Evolutionary conservation across 495 filamentous ascomycete species (phyloP), one percentile per base, ranked within the genome.

Genomic region (Hypoxylon subgilvum): DNA sequence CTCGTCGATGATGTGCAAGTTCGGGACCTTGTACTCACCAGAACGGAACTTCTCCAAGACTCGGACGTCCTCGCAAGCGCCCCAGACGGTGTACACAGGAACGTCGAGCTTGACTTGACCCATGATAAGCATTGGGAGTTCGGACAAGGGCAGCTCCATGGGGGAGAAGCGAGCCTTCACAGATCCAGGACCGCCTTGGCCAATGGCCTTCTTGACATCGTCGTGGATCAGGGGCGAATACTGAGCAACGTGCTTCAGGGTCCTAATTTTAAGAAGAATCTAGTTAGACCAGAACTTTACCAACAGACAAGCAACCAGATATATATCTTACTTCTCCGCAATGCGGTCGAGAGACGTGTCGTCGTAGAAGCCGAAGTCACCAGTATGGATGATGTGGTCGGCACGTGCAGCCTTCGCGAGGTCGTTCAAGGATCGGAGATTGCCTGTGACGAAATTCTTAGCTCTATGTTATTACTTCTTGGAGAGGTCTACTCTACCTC

Each of bases 361-460:
- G 70, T 99, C 95, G 75, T 99, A 99, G 76, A 99, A 99, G 47
- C 95, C 95, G 70, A 99, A 99, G 70, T 99, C 95, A 69, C 95
- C 95, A 27, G 95, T 97, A 74, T 99, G 94, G 59, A 99, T 89
- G 66, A 99, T 95, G 72, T 96, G 88, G 74, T 96, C 91, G 47
- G 94, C 94, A 67, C 88, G 87, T 46, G 95, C 94, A 67, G 92
- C 86, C 71, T 88, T 92, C 52, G 95, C 95, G 47, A 97, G 85
- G 32, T 97, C 92, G 77, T 99, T 99, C 63, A 99, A 80, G 54
- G 94, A 97, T 74, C 86, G 86, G 46, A 99, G 81, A 71, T 96
- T 96, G 70, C 95, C 94, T 98, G 57, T 40, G 9, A 22, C 9
- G 44, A 7, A 41, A 34, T n/a, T 46, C 6, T 60, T 44, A 65